phyloP scores from a whole-genome alignment of 1,284 basidiomycete species.

The Clitocybe nebularis region DNA sequence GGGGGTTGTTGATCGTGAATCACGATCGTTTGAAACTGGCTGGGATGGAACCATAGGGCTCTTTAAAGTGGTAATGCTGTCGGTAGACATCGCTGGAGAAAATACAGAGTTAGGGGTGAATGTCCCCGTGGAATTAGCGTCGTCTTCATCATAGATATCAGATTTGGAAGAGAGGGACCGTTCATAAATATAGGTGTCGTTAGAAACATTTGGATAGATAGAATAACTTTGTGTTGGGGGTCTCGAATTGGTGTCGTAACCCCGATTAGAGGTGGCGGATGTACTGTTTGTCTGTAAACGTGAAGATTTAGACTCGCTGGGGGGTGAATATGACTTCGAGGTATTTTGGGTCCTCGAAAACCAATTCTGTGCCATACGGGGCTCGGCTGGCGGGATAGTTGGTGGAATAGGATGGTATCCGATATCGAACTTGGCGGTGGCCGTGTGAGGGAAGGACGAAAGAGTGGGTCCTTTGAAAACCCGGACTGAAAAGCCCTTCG shows the following conservation, averaged over 20 bases:
- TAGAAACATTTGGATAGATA: conserved; percentile 41
- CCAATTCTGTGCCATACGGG: conserved; percentile 26
- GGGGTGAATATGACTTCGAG: conserved; percentile 12
- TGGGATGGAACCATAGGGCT: conserved; percentile 24
- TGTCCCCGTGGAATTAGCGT: conserved; percentile 31
- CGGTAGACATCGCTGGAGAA: conserved; percentile 47
- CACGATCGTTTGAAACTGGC: conserved; percentile 12
- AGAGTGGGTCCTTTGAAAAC: conserved; percentile 46
- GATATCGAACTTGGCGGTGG: conserved; percentile 38
- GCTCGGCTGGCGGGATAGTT: conserved; percentile 21
- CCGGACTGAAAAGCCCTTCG: conserved; percentile 46
- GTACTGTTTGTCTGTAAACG: conserved; percentile 12
- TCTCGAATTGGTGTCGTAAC: conserved; percentile 18
- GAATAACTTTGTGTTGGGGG: conserved; percentile 25
- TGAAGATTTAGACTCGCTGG: conserved; percentile 16
- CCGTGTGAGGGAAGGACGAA: conserved; percentile 32
- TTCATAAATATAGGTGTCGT: conserved; percentile 55
- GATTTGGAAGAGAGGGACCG: conserved; percentile 51
- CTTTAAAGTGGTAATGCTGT: conserved; percentile 42
- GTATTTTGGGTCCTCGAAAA: conserved; percentile 23
- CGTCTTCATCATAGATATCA: conserved; percentile 44
- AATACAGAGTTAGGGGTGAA: conserved; percentile 33
- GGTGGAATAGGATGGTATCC: conserved; percentile 31
- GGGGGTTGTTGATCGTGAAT: conserved; percentile 16
- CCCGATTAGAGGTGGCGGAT: conserved; percentile 7